Percentiles rank a stretch among this genome's conserved stretches.
Conservation (phyloP, 139 green algal species). For the Chlamydomonas eustigma region DNA sequence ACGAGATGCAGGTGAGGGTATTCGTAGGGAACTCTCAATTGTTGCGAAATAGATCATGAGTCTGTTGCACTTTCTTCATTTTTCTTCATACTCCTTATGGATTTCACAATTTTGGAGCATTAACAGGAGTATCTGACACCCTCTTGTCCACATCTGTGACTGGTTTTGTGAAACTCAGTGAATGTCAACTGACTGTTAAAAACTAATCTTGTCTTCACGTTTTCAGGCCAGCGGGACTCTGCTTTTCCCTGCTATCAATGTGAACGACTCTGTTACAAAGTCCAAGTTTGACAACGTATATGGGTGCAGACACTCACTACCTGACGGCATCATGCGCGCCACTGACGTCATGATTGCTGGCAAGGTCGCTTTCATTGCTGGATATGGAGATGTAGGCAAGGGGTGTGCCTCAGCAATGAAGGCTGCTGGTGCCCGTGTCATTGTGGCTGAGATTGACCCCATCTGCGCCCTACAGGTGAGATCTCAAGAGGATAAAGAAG, state of each 20-base stretch:
- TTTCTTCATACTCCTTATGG: too few species aligned
- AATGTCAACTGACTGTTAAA: slow-evolving; percentile 15
- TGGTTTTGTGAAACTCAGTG: too few species aligned
- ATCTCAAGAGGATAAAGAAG: too few species aligned
- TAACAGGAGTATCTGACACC: too few species aligned
- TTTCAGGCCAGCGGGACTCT: slow-evolving; percentile 73
- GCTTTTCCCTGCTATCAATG: slow-evolving; percentile 99
- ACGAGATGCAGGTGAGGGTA: slow-evolving; percentile 91
- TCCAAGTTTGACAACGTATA: slow-evolving; percentile 99
- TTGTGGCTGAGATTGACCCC: slow-evolving; percentile 98
- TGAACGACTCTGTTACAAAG: slow-evolving; percentile 99
- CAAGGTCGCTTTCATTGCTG: slow-evolving; percentile 70
- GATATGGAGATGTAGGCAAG: slow-evolving; percentile 99
- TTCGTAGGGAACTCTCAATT: too few species aligned
- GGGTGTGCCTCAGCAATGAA: slow-evolving; percentile 95
- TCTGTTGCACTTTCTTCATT: too few species aligned
- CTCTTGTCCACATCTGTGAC: too few species aligned
- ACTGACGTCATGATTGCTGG: slow-evolving; percentile 97
- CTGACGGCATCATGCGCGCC: slow-evolving; percentile 98
- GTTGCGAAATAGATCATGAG: too few species aligned
- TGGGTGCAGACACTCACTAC: slow-evolving; percentile 98
- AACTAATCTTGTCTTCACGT: too few species aligned
- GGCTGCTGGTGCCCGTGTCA: slow-evolving; percentile 84
- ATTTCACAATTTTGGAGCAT: too few species aligned
- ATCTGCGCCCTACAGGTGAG: slow-evolving; percentile 97